These are phyloP conservation scores for Colletotrichum chlorophyti DNA, from an alignment of 2,329 filamentous ascomycete species.

Conservation along the genomic window DNA sequence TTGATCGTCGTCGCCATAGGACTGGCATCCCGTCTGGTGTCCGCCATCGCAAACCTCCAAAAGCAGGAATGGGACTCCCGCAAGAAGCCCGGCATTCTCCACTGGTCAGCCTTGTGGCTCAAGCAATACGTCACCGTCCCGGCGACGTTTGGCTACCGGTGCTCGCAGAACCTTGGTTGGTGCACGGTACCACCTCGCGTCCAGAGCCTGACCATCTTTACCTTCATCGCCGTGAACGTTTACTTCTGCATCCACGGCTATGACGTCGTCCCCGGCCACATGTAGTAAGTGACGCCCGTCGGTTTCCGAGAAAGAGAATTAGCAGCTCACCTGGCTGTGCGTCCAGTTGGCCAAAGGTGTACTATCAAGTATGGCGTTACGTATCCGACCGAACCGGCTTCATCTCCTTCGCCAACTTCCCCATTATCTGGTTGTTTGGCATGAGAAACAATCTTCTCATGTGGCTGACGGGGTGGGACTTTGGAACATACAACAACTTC, in stretches of 20 bases:
- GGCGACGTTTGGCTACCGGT: constrained; percentile 50
- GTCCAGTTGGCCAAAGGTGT: constrained; percentile 40
- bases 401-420: constrained; percentile 68
- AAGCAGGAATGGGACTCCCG: constrained; percentile 14
- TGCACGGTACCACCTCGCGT: constrained; percentile 51
- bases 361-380: constrained; percentile 55
- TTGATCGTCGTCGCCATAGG: constrained; percentile 43
- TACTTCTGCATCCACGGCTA: constrained; percentile 45
- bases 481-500: constrained; percentile 70
- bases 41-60: constrained; percentile 17
- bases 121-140: constrained; percentile 44
- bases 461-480: constrained; percentile 74
- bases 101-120: constrained; percentile 35
- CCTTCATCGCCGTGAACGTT: constrained; percentile 47
- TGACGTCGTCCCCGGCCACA: constrained; percentile 42
- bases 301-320: background rate
- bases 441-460: constrained; percentile 71
- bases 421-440: constrained; percentile 70
- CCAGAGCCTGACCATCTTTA: constrained; percentile 47
- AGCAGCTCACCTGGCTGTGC: background rate
- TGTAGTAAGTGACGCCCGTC: constrained; percentile 42
- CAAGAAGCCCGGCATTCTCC: constrained; percentile 1
- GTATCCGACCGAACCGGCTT: constrained; percentile 69
- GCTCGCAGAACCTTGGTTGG: constrained; percentile 51
- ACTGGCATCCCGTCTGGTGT: constrained; percentile 37